Percentiles rank a stretch among this genome's conserved stretches.
Conservation (phyloP, 257 asterid genomes). For the Scutellaria galericulata region DNA sequence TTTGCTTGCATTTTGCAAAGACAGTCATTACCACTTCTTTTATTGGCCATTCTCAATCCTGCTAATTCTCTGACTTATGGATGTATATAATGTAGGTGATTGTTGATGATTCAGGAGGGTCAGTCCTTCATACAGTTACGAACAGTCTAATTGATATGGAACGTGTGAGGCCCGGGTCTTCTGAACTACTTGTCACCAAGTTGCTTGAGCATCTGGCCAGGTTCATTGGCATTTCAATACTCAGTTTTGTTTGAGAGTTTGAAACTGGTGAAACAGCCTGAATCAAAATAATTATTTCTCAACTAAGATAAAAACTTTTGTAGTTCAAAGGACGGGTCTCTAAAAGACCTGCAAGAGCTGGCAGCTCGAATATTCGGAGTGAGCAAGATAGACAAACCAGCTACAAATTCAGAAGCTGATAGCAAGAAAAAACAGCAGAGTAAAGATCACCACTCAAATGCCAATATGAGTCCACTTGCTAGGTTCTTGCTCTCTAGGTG, state of each 20-base stretch:
- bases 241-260: background rate
- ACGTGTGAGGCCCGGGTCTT: constrained; percentile 75
- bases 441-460: constrained; percentile 70
- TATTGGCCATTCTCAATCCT: background rate
- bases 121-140: constrained; percentile 58
- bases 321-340: constrained; percentile 83
- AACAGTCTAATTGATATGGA: constrained; percentile 83
- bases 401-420: constrained; percentile 57
- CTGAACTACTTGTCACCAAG: constrained; percentile 74
- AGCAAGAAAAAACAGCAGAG: constrained; percentile 72
- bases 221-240: constrained; percentile 44
- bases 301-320: constrained; percentile 38
- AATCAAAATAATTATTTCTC: constrained; percentile 28
- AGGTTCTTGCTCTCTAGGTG: constrained; percentile 97
- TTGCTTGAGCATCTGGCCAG: constrained; percentile 86
- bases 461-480: constrained; percentile 94
- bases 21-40: background rate
- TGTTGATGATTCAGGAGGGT: constrained; percentile 64
- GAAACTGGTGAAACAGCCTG: constrained; percentile 11
- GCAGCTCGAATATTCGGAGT: constrained; percentile 64
- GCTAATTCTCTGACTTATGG: background rate
- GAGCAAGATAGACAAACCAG: constrained; percentile 63
- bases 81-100: constrained; percentile 47
- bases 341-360: constrained; percentile 83
- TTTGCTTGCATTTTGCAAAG: background rate